Evolutionary conservation across 2,329 filamentous ascomycete species (phyloP), one percentile per base, ranked within the genome.

Genomic region (Penicillium sp.): DNA sequence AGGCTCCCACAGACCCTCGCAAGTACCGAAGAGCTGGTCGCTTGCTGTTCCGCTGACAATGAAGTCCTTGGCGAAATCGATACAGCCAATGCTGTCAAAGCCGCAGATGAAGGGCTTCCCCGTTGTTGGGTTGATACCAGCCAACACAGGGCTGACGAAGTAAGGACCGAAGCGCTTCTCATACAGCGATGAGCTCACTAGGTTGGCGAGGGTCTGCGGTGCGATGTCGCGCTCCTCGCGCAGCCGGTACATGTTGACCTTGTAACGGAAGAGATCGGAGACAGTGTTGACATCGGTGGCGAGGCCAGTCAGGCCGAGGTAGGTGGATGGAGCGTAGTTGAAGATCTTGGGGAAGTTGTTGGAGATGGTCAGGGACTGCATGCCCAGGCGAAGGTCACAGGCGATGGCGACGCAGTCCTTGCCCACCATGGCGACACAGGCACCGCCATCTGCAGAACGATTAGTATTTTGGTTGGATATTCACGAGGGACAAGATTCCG

Each of bases 331-430:
- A 65, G 91, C 92, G 84, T 96, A 97, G 78, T 89, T 87, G 87
- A 97, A 97, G 83, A 99, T 91, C 84, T 99, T 99, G 81, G 94
- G 94, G 84, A 97, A 97, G 88, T 97, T 76, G 87, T 99, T 99
- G 76, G 92, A 97, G 59, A 99, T 90, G 62, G 94, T 99, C 73
- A 99, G 84, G 73, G 94, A 85, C 81, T 99, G 94, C 74, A 97
- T 88, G 71, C 94, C 94, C 66, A 99, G 91, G 64, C 94, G 93
- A 66, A 99, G 91, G 79, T 99, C 94, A 83, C 94, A 99, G 76
- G 94, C 94, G 75, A 99, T 97, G 79, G 94, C 94, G 60, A 99
- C 94, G 79, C 94, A 99, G 87, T 97, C 92, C 81, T 99, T 97
- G 82, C 94, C 94, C 65, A 96, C 92, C 94, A 97, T 97, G 78